A percentile compares a stretch with the other conserved stretches of the same genome.
These are phyloP conservation scores for Venturia asperata DNA, from an alignment of 2,329 filamentous ascomycete genomes.

Conservation along the genomic window DNA sequence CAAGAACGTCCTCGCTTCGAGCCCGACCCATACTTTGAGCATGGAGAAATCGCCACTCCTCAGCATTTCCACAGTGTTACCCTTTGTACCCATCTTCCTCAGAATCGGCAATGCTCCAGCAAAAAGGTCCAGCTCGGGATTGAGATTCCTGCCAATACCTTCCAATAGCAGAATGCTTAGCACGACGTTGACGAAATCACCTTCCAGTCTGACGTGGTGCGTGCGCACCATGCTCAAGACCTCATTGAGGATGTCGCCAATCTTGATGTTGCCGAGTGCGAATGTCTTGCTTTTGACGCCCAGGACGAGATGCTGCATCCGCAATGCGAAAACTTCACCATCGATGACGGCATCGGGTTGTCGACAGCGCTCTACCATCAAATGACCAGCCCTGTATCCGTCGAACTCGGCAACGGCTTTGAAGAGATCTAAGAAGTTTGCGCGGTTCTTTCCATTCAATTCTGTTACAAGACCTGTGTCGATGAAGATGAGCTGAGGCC, in stretches of 20 bases:
- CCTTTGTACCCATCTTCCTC: slow-evolving; percentile 74
- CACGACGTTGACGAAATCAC: slow-evolving; percentile 97
- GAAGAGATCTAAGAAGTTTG: slow-evolving; percentile 93
- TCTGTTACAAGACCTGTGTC: slow-evolving; percentile 94
- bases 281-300: slow-evolving; percentile 86
- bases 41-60: slow-evolving; percentile 52
- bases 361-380: slow-evolving; percentile 94
- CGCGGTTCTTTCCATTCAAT: slow-evolving; percentile 75
- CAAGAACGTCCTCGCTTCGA: slow-evolving; percentile 82
- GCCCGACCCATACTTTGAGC: slow-evolving; percentile 82
- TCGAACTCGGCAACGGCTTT: slow-evolving; percentile 94
- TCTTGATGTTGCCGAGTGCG: slow-evolving; percentile 88
- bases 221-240: slow-evolving; percentile 84
- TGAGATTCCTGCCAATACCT: slow-evolving; percentile 80
- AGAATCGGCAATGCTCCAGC: slow-evolving; percentile 82
- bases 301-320: slow-evolving; percentile 94
- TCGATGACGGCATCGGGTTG: slow-evolving; percentile 88
- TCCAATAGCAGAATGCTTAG: slow-evolving; percentile 89
- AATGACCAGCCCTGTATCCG: slow-evolving; percentile 84
- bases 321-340: slow-evolving; percentile 81
- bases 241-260: slow-evolving; percentile 87
- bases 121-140: slow-evolving; percentile 83
- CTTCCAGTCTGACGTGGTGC: slow-evolving; percentile 91
- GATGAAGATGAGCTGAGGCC: slow-evolving; percentile 93
- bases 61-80: slow-evolving; percentile 49